Evolutionary conservation across 495 filamentous ascomycete genomes (phyloP).

Genomic region (Neurospora africana): DNA sequence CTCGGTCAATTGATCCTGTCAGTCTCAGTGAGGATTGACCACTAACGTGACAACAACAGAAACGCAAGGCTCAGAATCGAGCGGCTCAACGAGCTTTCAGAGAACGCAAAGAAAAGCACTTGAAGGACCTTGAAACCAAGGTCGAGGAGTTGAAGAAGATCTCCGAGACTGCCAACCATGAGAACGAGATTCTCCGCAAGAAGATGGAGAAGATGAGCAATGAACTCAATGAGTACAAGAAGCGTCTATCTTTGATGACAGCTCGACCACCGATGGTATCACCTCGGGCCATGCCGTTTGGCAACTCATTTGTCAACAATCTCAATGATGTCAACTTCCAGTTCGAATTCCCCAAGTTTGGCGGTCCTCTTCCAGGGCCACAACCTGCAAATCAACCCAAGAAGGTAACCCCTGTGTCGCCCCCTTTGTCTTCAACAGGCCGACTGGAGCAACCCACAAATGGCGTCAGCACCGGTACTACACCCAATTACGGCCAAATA

Average conservation of each 20-base stretch:
- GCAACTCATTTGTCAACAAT: conserved; percentile 47
- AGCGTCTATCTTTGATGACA: conserved; percentile 57
- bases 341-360: conserved; percentile 90
- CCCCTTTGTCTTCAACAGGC: conserved; percentile 15
- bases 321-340: conserved; percentile 66
- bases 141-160: conserved; percentile 84
- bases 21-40: conserved; percentile 1
- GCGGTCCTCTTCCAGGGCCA: conserved; percentile 52
- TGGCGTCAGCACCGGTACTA: conserved; percentile 16
- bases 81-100: conserved; percentile 95
- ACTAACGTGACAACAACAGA: conserved; percentile 51
- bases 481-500: conserved; percentile 14
- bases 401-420: conserved; percentile 16
- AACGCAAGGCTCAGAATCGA: conserved; percentile 96
- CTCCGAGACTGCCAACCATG: conserved; percentile 70
- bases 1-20: background rate
- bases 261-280: conserved; percentile 13
- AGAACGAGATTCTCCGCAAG: conserved; percentile 74
- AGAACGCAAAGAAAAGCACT: conserved; percentile 94
- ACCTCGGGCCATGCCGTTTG: conserved; percentile 23
- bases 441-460: conserved; percentile 23
- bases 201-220: conserved; percentile 79
- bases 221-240: conserved; percentile 83
- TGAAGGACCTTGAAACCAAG: conserved; percentile 92
- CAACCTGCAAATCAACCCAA: conserved; percentile 37